Base-by-base conservation (phyloP, 1,284 basidiomycete genomes). In the Rhodotorula sp. region DNA sequence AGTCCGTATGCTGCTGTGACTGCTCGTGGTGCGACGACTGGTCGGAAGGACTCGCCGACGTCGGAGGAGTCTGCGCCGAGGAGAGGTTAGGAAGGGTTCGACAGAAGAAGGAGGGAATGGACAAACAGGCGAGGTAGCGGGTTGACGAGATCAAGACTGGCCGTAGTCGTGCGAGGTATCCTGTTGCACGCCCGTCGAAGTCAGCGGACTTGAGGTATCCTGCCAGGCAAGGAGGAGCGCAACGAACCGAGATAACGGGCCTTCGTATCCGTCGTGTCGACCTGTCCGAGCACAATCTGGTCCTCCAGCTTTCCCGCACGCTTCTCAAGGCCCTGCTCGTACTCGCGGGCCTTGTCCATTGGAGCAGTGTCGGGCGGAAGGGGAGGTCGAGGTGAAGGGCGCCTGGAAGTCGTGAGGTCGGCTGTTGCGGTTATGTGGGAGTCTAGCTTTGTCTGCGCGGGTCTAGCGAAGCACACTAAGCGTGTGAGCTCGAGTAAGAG, bases 31-130 rank as follows among this genome's bases (percentile, higher is more conserved):
- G 86, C 86, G 5, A 94, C 90, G 49, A 95, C 86, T 2, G 93
- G 93, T 39, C 93, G 85, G 81, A 96, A 94, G 0, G 92, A 91
- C 81, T 96, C 94, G 67, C 94, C 94, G 46, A 96, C 83, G 78
- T 96, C 93, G 81, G 52, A 47, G 11, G 61, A 47, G 61, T 62
- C 55, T 57, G 55, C 22, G 39, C n/a, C 36, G 7, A 29, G 55
- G 2, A n/a, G 7, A n/a, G 36, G 55, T 44, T 10, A 29, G 55
- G 4, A 17, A 24, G n/a, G 4, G 11, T 19, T 5, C n/a, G 9
- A 4, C n/a, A 39, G 39, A 27, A 29, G 15, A 29, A n/a, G 8
- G 54, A 39, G 24, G 54, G 11, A 11, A 4, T 7, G 11, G 13
- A 46, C 36, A 39, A n/a, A 54, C 53, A 61, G 34, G 59, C 59